Conservation (phyloP, 108 stramenopile species). For the Nitzschia sp. region DNA sequence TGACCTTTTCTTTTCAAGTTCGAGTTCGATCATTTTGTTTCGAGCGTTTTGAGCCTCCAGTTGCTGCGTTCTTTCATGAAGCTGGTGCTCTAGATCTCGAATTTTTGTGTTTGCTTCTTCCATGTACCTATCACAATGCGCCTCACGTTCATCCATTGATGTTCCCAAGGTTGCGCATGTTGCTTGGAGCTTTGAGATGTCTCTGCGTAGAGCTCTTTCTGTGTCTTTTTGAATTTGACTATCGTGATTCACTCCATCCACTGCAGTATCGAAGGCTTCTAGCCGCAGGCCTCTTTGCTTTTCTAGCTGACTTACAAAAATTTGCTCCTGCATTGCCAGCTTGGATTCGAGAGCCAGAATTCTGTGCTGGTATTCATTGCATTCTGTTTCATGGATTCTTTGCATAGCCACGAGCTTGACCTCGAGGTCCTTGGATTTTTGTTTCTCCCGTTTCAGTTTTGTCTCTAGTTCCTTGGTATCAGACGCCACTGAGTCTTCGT, state of each 20-base stretch:
- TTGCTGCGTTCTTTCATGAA: neutral
- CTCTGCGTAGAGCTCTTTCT: neutral
- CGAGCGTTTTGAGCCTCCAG: neutral
- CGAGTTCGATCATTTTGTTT: neutral
- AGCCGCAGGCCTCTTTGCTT: too few relatives aligned
- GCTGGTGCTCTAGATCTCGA: slow-evolving; percentile 1
- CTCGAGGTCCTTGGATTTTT: neutral
- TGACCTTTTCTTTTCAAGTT: neutral
- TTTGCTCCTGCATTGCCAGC: neutral
- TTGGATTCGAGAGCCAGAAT: slow-evolving; percentile 4
- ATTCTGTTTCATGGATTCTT: neutral
- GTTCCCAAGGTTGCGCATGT: neutral
- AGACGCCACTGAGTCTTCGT: neutral
- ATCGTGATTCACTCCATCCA: too few relatives aligned
- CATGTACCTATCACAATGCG: neutral
- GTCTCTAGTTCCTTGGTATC: neutral
- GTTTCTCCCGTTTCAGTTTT: neutral
- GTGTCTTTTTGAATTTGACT: too few relatives aligned
- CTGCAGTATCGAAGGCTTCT: too few relatives aligned
- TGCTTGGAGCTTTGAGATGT: neutral
- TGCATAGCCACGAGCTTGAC: neutral
- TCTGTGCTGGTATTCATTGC: neutral
- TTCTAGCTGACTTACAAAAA: neutral
- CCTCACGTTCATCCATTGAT: neutral
- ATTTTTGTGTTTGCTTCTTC: neutral